A percentile compares a stretch with the other conserved stretches of the same genome.
phyloP scores from a whole-genome alignment of 2,329 filamentous ascomycete genomes.

The Spiromastix sp. region DNA sequence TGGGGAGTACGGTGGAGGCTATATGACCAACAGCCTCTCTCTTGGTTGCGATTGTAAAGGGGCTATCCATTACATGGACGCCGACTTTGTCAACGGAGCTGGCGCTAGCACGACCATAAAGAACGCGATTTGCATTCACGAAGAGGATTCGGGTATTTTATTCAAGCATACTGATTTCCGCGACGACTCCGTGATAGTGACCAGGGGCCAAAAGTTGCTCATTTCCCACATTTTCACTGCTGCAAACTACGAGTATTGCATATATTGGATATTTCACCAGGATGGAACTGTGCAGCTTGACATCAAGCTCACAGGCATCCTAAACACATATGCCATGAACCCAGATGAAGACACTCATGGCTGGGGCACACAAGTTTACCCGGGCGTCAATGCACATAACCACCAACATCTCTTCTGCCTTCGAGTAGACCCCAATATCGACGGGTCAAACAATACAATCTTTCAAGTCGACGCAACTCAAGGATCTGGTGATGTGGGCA shows the following conservation, averaged over 20 bases:
- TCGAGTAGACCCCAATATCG: conserved; percentile 76
- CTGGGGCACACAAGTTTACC: conserved; percentile 88
- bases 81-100: conserved; percentile 67
- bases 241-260: conserved; percentile 88
- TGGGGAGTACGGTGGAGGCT: conserved; percentile 38
- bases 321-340: conserved; percentile 81
- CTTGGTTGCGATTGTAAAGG: conserved; percentile 61
- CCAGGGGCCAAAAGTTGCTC: conserved; percentile 73
- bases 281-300: conserved; percentile 88
- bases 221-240: conserved; percentile 90
- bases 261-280: conserved; percentile 84
- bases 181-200: conserved; percentile 78
- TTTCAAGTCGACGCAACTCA: conserved; percentile 69
- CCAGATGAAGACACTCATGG: conserved; percentile 70
- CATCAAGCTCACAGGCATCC: conserved; percentile 81
- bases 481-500: conserved; percentile 65
- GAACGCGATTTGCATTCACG: conserved; percentile 91
- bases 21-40: conserved; percentile 39
- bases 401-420: conserved; percentile 94
- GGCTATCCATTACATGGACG: conserved; percentile 83
- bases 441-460: conserved; percentile 74
- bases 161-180: conserved; percentile 95
- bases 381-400: conserved; percentile 87
- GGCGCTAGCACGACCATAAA: conserved; percentile 74
- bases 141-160: conserved; percentile 82